phyloP scores from a whole-genome alignment of 2,329 filamentous ascomycete species.

The Fusarium temperatum region DNA sequence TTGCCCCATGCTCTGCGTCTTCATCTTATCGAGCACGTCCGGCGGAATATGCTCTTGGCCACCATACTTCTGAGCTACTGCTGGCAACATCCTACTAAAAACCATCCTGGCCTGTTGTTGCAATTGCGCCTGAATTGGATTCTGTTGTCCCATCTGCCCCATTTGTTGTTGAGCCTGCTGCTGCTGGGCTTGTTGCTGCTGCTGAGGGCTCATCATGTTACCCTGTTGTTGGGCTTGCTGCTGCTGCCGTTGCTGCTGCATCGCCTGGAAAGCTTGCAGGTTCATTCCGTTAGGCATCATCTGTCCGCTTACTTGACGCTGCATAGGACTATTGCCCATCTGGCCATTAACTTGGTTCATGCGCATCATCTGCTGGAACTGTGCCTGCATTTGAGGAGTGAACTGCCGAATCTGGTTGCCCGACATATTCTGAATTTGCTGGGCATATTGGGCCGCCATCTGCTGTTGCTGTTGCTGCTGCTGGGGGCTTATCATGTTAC shows the following conservation, averaged over 20 bases:
- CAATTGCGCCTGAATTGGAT: slow-evolving; percentile 45
- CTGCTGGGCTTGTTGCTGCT: slow-evolving; percentile 46
- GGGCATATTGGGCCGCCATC: slow-evolving; percentile 55
- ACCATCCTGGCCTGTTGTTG: slow-evolving; percentile 49
- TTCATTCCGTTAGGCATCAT: slow-evolving; percentile 54
- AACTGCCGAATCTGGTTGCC: slow-evolving; percentile 47
- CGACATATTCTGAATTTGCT: slow-evolving; percentile 55
- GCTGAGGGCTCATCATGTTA: slow-evolving; percentile 54
- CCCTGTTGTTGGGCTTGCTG: slow-evolving; percentile 48
- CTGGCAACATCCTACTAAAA: slow-evolving; percentile 51
- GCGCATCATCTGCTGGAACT: slow-evolving; percentile 49
- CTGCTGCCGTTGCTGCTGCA: slow-evolving; percentile 51
- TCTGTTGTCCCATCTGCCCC: slow-evolving; percentile 41
- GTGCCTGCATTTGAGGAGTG: slow-evolving; percentile 48
- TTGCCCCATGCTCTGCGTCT: slow-evolving; percentile 51
- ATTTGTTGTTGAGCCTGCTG: slow-evolving; percentile 48
- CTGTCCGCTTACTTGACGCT: slow-evolving; percentile 46
- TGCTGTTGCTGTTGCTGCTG: slow-evolving; percentile 55
- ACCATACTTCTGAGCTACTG: slow-evolving; percentile 50
- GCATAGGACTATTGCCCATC: slow-evolving; percentile 44
- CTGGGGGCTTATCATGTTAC: slow-evolving; percentile 53
- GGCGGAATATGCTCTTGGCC: slow-evolving; percentile 56
- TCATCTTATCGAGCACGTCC: slow-evolving; percentile 57
- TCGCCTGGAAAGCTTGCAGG: slow-evolving; percentile 51
- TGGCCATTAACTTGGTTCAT: slow-evolving; percentile 49